These are phyloP conservation scores for Fonsecaea multimorphosa DNA, from an alignment of 2,329 filamentous ascomycete genomes.

Conservation along the genomic window DNA sequence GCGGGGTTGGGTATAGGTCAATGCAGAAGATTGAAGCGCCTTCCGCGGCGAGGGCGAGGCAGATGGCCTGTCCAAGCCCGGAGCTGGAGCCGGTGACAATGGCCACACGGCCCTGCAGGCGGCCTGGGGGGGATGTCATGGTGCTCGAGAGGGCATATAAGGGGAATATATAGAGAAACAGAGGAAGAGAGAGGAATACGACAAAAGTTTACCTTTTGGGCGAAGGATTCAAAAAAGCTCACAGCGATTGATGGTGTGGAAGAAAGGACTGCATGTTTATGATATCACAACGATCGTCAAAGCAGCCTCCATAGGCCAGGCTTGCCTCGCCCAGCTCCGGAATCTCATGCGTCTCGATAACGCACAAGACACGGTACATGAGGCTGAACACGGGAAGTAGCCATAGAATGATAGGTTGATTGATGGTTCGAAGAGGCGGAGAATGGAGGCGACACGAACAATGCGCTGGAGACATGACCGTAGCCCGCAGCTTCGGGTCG, in stretches of 20 bases:
- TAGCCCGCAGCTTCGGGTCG: background rate
- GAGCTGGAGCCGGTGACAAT: constrained; percentile 81
- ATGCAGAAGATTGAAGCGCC: constrained; percentile 62
- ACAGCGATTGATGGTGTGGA: no score
- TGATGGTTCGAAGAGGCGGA: background rate
- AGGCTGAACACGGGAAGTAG: background rate
- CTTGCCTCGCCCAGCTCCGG: background rate
- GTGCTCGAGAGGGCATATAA: background rate
- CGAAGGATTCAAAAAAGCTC: background rate
- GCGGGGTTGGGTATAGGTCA: constrained; percentile 32
- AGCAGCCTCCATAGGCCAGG: background rate
- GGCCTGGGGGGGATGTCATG: constrained; percentile 14
- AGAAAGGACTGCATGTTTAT: background rate
- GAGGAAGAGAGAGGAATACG: background rate
- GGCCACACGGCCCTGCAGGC: constrained; percentile 65
- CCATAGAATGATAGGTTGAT: background rate
- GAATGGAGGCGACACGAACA: background rate
- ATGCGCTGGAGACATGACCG: background rate
- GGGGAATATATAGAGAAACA: background rate
- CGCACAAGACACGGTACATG: constrained; percentile 1
- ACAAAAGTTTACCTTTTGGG: background rate
- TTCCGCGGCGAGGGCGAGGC: constrained; percentile 70
- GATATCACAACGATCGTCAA: constrained; percentile 10
- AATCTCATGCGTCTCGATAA: background rate
- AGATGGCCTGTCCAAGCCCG: constrained; percentile 78